A percentile compares a stretch with the other conserved stretches of the same genome.
Conservation (phyloP, 140 eudicot species). For the Cichorium intybus region DNA sequence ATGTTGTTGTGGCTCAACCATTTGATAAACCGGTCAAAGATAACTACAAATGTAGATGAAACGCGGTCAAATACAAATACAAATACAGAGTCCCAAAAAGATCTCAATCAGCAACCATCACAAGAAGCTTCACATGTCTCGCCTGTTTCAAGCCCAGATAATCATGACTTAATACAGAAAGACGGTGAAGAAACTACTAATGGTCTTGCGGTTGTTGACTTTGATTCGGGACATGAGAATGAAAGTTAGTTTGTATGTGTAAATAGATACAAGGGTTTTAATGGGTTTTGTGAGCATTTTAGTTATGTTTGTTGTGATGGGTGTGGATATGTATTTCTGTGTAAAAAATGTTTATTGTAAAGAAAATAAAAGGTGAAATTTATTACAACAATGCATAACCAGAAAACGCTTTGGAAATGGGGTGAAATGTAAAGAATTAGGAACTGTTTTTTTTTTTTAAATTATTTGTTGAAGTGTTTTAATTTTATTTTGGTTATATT, state of each 20-base stretch:
- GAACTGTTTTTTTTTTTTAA: too few species aligned
- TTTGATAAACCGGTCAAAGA: slow-evolving; percentile 47
- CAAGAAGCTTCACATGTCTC: background rate
- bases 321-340: background rate
- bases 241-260: slow-evolving; percentile 20
- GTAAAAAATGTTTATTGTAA: background rate
- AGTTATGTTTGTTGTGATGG: background rate
- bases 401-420: too few species aligned
- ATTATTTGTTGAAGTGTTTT: too few species aligned
- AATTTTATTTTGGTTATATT: too few species aligned
- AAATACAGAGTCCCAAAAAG: slow-evolving; percentile 31
- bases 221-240: slow-evolving; percentile 15
- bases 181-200: slow-evolving; percentile 1
- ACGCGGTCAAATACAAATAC: slow-evolving; percentile 29
- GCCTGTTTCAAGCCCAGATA: slow-evolving; percentile 13
- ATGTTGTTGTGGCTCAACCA: slow-evolving; percentile 73
- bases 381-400: background rate
- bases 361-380: background rate
- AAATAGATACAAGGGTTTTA: slow-evolving; percentile 9
- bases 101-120: slow-evolving; percentile 13
- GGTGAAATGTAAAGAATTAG: too few species aligned
- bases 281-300: too few species aligned
- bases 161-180: slow-evolving; percentile 12
- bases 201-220: slow-evolving; percentile 17
- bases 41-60: slow-evolving; percentile 14